phyloP scores from a whole-genome alignment of 345 rosid genomes.

The Euphorbia peplus region DNA sequence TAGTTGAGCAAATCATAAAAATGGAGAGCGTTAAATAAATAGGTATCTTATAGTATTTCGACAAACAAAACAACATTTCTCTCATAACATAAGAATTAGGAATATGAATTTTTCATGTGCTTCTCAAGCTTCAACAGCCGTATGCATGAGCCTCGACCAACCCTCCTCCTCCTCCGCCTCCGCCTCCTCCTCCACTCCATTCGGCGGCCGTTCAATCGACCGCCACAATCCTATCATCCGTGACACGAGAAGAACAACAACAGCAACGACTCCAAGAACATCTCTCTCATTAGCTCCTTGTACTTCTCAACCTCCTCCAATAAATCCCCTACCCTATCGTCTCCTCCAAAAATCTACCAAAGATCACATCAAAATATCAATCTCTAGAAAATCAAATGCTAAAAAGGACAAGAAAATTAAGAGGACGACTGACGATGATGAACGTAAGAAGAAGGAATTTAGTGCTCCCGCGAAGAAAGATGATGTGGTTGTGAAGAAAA shows the following conservation, averaged over 20 bases:
- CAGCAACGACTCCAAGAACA: no score
- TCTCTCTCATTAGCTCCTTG: slow-evolving; percentile 37
- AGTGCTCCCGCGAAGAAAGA: not conserved
- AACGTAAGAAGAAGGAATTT: not conserved
- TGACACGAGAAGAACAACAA: slow-evolving; percentile 61
- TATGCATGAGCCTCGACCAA: slow-evolving; percentile 59
- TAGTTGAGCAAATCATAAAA: no score
- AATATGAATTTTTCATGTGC: slow-evolving; percentile 64
- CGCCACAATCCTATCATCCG: slow-evolving; percentile 87
- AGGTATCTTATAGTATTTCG: no score
- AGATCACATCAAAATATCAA: slow-evolving; percentile 22
- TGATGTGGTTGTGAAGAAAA: slow-evolving; percentile 28
- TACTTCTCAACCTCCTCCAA: slow-evolving; percentile 40
- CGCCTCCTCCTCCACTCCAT: slow-evolving; percentile 24
- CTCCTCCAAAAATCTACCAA: slow-evolving; percentile 33
- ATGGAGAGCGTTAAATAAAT: no score
- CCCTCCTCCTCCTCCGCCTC: slow-evolving; percentile 24
- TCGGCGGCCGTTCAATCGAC: slow-evolving; percentile 66
- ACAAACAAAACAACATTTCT: no score
- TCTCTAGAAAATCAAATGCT: slow-evolving; percentile 12
- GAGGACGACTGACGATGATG: slow-evolving; percentile 1
- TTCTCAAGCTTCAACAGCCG: slow-evolving; percentile 79
- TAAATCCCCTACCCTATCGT: slow-evolving; percentile 41
- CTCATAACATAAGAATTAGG: no score
- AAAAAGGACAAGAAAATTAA: slow-evolving; percentile 36